Evolutionary conservation across 306 rosid species (phyloP), one percentile per base, ranked within the genome.

Genomic region (Cicer chorassanicum): DNA sequence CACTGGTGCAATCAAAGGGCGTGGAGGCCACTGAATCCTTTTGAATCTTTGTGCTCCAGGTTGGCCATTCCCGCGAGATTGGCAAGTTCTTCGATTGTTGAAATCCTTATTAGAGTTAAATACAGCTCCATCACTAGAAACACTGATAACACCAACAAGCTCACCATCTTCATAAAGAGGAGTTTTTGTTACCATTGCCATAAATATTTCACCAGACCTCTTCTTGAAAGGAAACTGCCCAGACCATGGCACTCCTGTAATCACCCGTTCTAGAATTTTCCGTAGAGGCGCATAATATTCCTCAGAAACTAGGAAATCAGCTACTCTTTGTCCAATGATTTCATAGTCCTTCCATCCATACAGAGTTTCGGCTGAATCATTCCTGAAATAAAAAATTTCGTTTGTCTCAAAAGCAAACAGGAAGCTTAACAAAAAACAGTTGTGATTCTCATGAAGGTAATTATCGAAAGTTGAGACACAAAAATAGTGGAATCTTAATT

Each of bases 151-250:
- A 74, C 91, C 85, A 68, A 65, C 81, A 73, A 87, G 85, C 80
- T 83, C 85, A 3, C 87, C 89, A 43, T 83, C 84, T 65, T 91
- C 95, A 34, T 89, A 83, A 65, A 87, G 72, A 34, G 80, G 91
- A 76, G 86, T 75, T 76, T 86, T 89, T 69, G 92, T 83, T 66
- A 84, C 88, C 71, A 87, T 14, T 34, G 89, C 87, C 87, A 83
- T 81, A 64, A 91, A 83, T 70, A 78, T 76, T 85, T 87, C 87
- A 65, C 97, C 90, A 6, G 84, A 89, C 64, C 60, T 86, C 80
- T 89, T 91, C 87, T 84, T 91, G 45, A 86, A 81, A 75, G 97
- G 94, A 83, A 89, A 86, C 71, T 86, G 87, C 60, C 97, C 94
- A 6, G 89, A 82, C 94, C 92, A 91, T 19, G 89, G 67, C 24